A percentile compares a stretch with the other conserved stretches of the same genome.
Conservation (phyloP, 345 rosid species). For the Eucalyptus rudis region DNA sequence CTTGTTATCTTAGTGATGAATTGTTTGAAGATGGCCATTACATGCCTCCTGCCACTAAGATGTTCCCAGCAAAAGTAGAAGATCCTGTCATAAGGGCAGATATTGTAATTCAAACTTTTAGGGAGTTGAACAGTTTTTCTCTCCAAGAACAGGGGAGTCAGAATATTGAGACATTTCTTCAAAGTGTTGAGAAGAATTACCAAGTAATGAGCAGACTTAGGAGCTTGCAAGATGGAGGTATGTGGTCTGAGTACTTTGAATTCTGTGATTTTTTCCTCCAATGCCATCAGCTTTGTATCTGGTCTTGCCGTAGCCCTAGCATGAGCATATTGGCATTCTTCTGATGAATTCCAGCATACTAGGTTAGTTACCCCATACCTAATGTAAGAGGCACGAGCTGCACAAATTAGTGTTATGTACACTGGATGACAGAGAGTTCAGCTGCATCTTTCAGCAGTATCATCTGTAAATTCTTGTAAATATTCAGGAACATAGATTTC, state of each 20-base stretch:
- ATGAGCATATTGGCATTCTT: background rate
- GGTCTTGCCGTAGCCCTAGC: background rate
- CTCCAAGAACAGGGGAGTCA: constrained; percentile 33
- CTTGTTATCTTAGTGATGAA: constrained; percentile 57
- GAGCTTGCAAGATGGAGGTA: constrained; percentile 60
- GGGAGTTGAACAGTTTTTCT: constrained; percentile 61
- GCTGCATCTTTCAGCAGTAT: background rate
- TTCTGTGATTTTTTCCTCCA: background rate
- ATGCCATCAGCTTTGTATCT: background rate
- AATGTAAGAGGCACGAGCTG: background rate
- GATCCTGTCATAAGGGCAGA: constrained; percentile 87
- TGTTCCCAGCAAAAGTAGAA: constrained; percentile 80
- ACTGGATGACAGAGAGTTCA: background rate
- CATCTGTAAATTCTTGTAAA: background rate
- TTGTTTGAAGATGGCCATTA: constrained; percentile 23
- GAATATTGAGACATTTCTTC: constrained; percentile 37
- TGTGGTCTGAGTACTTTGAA: background rate
- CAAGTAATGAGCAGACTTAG: constrained; percentile 40
- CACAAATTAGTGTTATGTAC: background rate
- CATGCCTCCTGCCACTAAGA: constrained; percentile 46
- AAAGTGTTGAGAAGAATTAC: constrained; percentile 46
- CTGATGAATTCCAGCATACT: background rate
- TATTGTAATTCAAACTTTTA: constrained; percentile 64
- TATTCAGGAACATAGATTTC: background rate
- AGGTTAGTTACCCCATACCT: background rate